Evolutionary conservation across 139 green algal species (phyloP), one percentile per base, ranked within the genome.

Genomic region (Tetraselmis chui): DNA sequence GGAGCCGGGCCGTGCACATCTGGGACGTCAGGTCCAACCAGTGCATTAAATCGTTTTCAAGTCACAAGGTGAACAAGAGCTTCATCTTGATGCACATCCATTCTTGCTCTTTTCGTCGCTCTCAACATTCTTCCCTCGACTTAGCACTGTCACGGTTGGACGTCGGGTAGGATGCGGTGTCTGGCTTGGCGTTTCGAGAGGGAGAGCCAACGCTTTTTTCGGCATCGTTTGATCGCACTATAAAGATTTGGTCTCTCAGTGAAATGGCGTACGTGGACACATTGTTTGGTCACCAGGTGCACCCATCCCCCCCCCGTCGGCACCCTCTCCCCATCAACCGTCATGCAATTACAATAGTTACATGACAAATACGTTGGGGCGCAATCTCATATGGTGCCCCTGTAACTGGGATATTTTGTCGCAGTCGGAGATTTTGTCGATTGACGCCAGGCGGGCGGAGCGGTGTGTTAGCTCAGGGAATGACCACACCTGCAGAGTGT

Each of bases 211-310:
- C 94, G 84, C 88, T 99, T 2, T 96, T 92, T 85, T 94, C 87
- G 28, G 85, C 76, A 2, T 94, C 89, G 2, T 86, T 87, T 27
- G 93, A 97, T 81, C 86, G 90, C 80, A 93, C 92, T n/a, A 80
- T 98, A 74, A 97, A 98, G 90, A 85, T 97, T 24, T 99, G 96
- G 96, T 93, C 80, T 81, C 59, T 98, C n/a, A 96, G 98, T 59
- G 94, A 98, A 79, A 88, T 91, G 31, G 92, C 93, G 1, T 98
- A 98, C 87, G 90, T 99, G 59, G 96, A 99, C 87, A 97, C 96
- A 22, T 88, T 99, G 76, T 97, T 94, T 88, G 94, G 92, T 0
- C 94, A 97, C 86, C 93, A 97, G 67, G 84, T 67, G 45, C 18
- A 18, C 45, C 45, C 45, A 5, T 18, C 45, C 45, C 45, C 45